Conservation (phyloP, 73 alveolate genomes). For the Blepharisma stoltei region DNA sequence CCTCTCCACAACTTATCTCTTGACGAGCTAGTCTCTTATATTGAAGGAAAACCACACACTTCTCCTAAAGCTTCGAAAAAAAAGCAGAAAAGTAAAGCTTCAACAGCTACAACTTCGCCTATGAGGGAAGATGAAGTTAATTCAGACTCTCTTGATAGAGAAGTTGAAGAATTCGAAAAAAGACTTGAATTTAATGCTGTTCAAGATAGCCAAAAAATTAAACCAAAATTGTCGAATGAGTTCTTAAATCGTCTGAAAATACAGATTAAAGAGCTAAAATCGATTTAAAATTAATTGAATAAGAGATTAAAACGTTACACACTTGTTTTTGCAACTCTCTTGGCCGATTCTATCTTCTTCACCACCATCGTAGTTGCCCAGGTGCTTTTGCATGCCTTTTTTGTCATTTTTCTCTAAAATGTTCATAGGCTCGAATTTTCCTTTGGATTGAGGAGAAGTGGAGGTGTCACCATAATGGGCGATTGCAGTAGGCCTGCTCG, state of each 20-base stretch:
- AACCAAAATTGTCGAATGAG: background rate
- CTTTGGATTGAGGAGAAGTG: too few species aligned
- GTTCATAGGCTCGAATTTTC: too few species aligned
- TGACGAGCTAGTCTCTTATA: background rate
- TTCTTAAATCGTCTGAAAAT: background rate
- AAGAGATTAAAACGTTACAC: background rate
- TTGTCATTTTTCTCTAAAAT: too few species aligned
- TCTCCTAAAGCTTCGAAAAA: background rate
- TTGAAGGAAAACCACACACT: background rate
- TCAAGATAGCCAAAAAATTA: background rate
- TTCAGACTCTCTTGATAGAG: background rate
- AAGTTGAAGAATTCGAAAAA: background rate
- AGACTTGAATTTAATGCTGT: background rate
- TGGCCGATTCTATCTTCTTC: background rate
- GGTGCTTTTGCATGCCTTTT: too few species aligned
- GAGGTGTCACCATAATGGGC: too few species aligned
- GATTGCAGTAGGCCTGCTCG: too few species aligned
- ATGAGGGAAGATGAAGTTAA: background rate
- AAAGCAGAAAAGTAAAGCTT: background rate
- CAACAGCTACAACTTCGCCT: background rate
- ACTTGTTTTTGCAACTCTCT: background rate
- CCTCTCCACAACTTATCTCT: constrained; percentile 8
- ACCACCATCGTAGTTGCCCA: background rate
- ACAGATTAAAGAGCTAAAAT: background rate
- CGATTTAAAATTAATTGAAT: background rate